A percentile compares a stretch with the other conserved stretches of the same genome.
Evolutionary conservation across 768 basidiomycete genomes (phyloP).

Genomic region (Coprinellus aureogranulatus): DNA sequence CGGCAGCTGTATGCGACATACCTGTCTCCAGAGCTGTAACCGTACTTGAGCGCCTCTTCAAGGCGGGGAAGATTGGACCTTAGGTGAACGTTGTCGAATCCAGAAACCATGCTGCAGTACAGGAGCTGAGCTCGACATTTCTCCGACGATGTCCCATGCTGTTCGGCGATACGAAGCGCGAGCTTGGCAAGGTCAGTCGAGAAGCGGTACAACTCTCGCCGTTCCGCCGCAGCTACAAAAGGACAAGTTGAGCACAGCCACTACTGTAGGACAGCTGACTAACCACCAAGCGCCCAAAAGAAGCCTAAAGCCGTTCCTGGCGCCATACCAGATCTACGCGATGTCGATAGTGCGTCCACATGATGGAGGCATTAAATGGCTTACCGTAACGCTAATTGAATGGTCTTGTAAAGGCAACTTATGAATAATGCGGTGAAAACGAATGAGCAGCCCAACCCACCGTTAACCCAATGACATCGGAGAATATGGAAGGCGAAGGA

Average conservation of each 20-base stretch:
- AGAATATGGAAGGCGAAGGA: constrained; percentile 49
- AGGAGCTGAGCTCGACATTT: constrained; percentile 68
- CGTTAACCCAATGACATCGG: constrained; percentile 64
- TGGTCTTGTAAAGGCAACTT: constrained; percentile 43
- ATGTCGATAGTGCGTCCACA: neutral
- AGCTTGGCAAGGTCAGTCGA: constrained; percentile 66
- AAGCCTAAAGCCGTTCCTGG: constrained; percentile 69
- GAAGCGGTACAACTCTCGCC: constrained; percentile 63
- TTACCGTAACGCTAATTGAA: constrained; percentile 62
- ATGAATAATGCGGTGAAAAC: neutral
- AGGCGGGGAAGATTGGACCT: constrained; percentile 59
- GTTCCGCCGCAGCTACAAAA: constrained; percentile 54
- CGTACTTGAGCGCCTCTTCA: constrained; percentile 63
- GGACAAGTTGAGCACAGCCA: neutral
- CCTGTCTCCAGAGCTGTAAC: constrained; percentile 68
- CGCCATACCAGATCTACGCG: constrained; percentile 59
- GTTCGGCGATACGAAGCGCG: constrained; percentile 65
- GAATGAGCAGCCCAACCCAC: constrained; percentile 34
- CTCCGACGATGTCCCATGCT: constrained; percentile 59
- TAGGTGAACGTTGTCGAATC: constrained; percentile 65
- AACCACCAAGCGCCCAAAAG: constrained; percentile 69
- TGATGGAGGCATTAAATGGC: constrained; percentile 5
- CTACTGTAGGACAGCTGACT: neutral
- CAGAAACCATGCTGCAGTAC: constrained; percentile 61
- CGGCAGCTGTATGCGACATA: constrained; percentile 18